Base-by-base conservation (phyloP, 495 filamentous ascomycete genomes). In the Penicillium malachiteum region DNA sequence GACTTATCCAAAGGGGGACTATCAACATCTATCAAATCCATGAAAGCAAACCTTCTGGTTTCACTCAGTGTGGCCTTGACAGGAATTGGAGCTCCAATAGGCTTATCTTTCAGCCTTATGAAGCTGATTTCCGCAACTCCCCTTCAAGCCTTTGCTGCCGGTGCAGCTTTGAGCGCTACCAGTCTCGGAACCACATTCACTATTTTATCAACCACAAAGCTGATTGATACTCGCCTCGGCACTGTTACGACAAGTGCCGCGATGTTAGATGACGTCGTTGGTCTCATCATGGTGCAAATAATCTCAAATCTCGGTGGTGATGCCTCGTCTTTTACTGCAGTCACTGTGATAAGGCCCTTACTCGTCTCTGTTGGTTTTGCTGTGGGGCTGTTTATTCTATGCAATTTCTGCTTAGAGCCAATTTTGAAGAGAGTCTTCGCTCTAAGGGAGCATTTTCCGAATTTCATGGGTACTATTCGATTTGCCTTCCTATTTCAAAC, bases 201-300 rank as follows among this genome's bases (percentile, higher is more conserved):
- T 3, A 82, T 94, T 31, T 75, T 96, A 0, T 72, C 73, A 11
- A 80, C 83, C 37, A 80, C 77, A 0, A 77, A 73, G 7, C 71
- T 87, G 11, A 73, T 76, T 17, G 66, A 74, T 3, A 89, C 86
- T 2, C 78, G 87, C 3, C 68, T 92, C 2, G 90, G 90, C 0
- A 80, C 81, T 0, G 85, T 94, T 0, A 79, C 91, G 0, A 78
- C 80, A 9, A 84, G 82, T 52, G 88, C 87, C 3, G 91, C 89
- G 16, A 87, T 94, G 80, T 78, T 96, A 60, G 90, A 94, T 68
- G 90, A 93, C 72, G 87, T 94, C 1, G 78, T 88, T 13, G 89
- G 90, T 0, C 69, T 94, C n/a, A 81, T 94, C 1, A 87, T 93
- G 80, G 84, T 91, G 16, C 83, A 89, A 59, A 76, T 90, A 32